Conservation (phyloP, 2,329 filamentous ascomycete genomes). For the Corinectria fuckeliana region DNA sequence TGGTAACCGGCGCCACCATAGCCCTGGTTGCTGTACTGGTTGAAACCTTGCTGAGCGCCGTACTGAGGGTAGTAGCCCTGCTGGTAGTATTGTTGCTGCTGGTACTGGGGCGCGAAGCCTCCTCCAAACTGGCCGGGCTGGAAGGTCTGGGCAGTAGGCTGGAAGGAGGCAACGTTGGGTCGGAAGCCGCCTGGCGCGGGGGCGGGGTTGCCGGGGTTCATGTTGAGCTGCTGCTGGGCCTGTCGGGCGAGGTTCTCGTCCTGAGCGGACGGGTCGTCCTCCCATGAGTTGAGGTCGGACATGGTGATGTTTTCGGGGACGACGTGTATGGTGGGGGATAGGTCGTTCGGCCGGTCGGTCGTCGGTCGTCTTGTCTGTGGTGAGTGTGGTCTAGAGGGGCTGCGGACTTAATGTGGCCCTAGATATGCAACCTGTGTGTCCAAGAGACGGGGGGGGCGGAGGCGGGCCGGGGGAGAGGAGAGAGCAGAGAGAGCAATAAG, state of each 20-base stretch:
- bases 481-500: slow-evolving; percentile 11
- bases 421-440: slow-evolving; percentile 18
- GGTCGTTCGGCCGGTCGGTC: slow-evolving; percentile 26
- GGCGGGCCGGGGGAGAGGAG: slow-evolving; percentile 1
- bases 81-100: slow-evolving; percentile 58
- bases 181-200: slow-evolving; percentile 55
- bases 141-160: slow-evolving; percentile 74
- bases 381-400: slow-evolving; percentile 27
- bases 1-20: slow-evolving; percentile 57
- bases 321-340: slow-evolving; percentile 17
- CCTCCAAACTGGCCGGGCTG: slow-evolving; percentile 73
- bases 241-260: slow-evolving; percentile 81
- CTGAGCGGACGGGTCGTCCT: slow-evolving; percentile 82
- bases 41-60: slow-evolving; percentile 54
- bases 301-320: slow-evolving; percentile 56
- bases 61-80: slow-evolving; percentile 67
- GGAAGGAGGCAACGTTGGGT: slow-evolving; percentile 69
- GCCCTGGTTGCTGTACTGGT: slow-evolving; percentile 60
- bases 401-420: slow-evolving; percentile 22
- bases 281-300: slow-evolving; percentile 94
- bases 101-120: slow-evolving; percentile 61
- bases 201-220: slow-evolving; percentile 62
- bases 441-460: slow-evolving; percentile 13
- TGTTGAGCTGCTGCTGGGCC: slow-evolving; percentile 76
- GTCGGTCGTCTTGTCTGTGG: slow-evolving; percentile 18